Conservation (phyloP, 2,329 filamentous ascomycete species). For the Arthrobotrys iridis region DNA sequence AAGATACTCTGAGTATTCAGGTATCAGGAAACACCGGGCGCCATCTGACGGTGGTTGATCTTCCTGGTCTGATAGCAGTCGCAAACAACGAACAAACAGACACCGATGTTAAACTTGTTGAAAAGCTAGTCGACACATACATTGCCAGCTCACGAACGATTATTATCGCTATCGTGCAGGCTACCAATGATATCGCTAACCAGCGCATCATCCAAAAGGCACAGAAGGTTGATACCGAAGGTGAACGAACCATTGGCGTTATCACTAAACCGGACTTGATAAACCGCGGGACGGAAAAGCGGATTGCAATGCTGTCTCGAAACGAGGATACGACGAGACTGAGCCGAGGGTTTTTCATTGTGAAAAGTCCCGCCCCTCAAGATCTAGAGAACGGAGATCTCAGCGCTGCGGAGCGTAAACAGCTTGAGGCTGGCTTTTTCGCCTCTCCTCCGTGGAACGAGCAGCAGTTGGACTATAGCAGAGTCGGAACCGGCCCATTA, state of each 20-base stretch:
- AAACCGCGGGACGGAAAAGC: slow-evolving; percentile 59
- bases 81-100: slow-evolving; percentile 60
- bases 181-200: slow-evolving; percentile 62
- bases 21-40: slow-evolving; percentile 55
- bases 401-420: slow-evolving; percentile 62
- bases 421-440: slow-evolving; percentile 65
- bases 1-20: slow-evolving; percentile 59
- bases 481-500: slow-evolving; percentile 56
- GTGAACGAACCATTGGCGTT: slow-evolving; percentile 63
- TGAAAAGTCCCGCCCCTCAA: slow-evolving; percentile 60
- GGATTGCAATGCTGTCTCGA: slow-evolving; percentile 60
- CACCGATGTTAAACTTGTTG: slow-evolving; percentile 60
- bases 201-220: slow-evolving; percentile 61
- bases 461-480: slow-evolving; percentile 58
- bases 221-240: slow-evolving; percentile 60
- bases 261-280: slow-evolving; percentile 72
- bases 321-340: slow-evolving; percentile 65
- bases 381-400: slow-evolving; percentile 61
- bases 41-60: slow-evolving; percentile 65
- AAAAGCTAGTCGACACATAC: slow-evolving; percentile 62
- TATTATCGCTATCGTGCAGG: slow-evolving; percentile 64
- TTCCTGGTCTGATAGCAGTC: slow-evolving; percentile 64
- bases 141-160: slow-evolving; percentile 63
- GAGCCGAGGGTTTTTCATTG: slow-evolving; percentile 60
- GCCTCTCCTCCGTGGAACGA: slow-evolving; percentile 63